Evolutionary conservation across 495 filamentous ascomycete species (phyloP).

Genomic region (Tirmania nivea): DNA sequence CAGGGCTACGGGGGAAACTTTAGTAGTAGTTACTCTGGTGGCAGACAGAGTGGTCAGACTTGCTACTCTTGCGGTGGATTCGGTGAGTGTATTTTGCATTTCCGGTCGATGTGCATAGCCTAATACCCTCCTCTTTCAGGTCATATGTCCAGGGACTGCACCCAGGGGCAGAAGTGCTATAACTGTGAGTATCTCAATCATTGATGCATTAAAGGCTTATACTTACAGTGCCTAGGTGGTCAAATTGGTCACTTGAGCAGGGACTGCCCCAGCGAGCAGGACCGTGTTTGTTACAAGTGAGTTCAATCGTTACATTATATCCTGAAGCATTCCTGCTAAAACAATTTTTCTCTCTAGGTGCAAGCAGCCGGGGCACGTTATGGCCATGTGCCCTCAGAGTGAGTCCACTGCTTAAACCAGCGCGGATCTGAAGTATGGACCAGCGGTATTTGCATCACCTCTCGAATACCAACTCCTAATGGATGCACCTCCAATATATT

Average conservation of each 20-base stretch:
- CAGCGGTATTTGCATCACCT: not conserved
- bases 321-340: not conserved
- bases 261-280: constrained; percentile 83
- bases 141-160: constrained; percentile 94
- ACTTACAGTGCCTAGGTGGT: constrained; percentile 22
- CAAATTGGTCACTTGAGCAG: constrained; percentile 84
- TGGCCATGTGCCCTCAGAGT: constrained; percentile 63
- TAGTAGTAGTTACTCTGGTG: constrained; percentile 20
- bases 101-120: not conserved
- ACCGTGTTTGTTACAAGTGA: constrained; percentile 88
- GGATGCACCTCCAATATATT: not conserved
- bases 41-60: constrained; percentile 41
- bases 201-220: too few species aligned
- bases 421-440: not conserved
- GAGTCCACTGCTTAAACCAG: constrained; percentile 2
- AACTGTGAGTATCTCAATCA: constrained; percentile 37
- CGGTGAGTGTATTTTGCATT: constrained; percentile 21
- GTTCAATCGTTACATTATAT: not conserved
- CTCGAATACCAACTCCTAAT: not conserved
- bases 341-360: constrained; percentile 27
- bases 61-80: constrained; percentile 95
- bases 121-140: constrained; percentile 19
- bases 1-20: constrained; percentile 21
- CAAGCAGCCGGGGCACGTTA: constrained; percentile 94
- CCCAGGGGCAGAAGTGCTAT: constrained; percentile 98